Percentiles rank a stretch among this genome's conserved stretches.
Conservation (phyloP, 345 rosid species). For the Lagerstroemia speciosa region DNA sequence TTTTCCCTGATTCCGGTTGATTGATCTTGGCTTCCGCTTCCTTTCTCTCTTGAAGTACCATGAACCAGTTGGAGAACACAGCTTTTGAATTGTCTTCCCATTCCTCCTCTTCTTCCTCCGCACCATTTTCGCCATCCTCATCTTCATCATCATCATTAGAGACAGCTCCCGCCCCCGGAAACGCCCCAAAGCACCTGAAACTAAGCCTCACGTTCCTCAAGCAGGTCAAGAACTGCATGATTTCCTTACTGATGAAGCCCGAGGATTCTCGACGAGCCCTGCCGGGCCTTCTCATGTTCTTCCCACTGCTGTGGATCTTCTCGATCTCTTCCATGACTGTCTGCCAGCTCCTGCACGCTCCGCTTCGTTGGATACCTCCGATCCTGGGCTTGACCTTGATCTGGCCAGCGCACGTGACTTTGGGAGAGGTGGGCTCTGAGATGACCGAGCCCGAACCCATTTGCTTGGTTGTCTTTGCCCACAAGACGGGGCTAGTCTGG, state of each 20-base stretch:
- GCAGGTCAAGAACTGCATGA: slow-evolving; percentile 33
- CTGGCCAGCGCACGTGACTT: slow-evolving; percentile 90
- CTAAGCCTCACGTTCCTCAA: slow-evolving; percentile 25
- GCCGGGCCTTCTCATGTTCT: slow-evolving; percentile 9
- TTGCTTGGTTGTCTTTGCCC: slow-evolving; percentile 49
- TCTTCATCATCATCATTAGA: slow-evolving; percentile 3
- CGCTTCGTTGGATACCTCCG: slow-evolving; percentile 9
- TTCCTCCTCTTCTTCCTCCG: slow-evolving; percentile 1
- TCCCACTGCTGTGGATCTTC: slow-evolving; percentile 14
- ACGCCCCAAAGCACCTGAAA: slow-evolving; percentile 29
- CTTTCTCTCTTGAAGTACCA: slow-evolving; percentile 28
- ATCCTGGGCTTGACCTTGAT: slow-evolving; percentile 66
- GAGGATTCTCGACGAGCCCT: background rate
- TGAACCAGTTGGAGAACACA: slow-evolving; percentile 34
- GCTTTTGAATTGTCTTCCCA: slow-evolving; percentile 22
- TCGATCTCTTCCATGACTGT: slow-evolving; percentile 27
- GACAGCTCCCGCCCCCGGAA: slow-evolving; percentile 20
- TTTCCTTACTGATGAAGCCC: slow-evolving; percentile 28
- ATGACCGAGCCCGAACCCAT: slow-evolving; percentile 25
- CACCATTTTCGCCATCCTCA: slow-evolving; percentile 14
- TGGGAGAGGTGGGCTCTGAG: slow-evolving; percentile 77
- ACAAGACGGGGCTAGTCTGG: slow-evolving; percentile 44
- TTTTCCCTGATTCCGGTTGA: slow-evolving; percentile 5
- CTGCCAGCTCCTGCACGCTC: slow-evolving; percentile 42
- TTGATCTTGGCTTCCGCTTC: background rate